Evolutionary conservation across 768 basidiomycete species (phyloP).

Genomic region (Mycena pura): DNA sequence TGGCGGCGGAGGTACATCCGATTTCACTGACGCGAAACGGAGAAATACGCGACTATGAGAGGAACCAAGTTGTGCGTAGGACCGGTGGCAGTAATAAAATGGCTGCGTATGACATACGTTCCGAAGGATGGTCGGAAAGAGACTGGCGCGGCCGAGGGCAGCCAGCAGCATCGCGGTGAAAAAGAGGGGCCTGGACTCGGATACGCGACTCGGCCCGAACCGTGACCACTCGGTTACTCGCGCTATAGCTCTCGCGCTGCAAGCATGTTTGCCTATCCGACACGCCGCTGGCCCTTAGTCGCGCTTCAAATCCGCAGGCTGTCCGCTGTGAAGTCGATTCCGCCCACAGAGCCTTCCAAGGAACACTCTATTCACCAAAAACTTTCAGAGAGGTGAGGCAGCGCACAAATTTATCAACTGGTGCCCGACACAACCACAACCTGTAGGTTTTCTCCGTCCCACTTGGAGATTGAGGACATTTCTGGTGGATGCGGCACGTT

Average conservation of each 20-base stretch:
- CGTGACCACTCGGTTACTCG: neutral
- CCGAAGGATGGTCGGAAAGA: neutral
- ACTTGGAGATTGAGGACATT: constrained; percentile 90
- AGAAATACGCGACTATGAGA: constrained; percentile 7
- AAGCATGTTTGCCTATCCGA: constrained; percentile 42
- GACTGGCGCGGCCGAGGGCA: constrained; percentile 11
- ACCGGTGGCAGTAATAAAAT: constrained; percentile 15
- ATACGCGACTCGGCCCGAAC: neutral
- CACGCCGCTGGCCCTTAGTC: constrained; percentile 42
- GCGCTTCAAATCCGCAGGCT: constrained; percentile 36
- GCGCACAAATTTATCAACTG: neutral
- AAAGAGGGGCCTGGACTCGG: neutral
- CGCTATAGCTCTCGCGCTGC: constrained; percentile 3
- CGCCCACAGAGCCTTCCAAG: constrained; percentile 51
- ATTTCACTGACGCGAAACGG: constrained; percentile 27
- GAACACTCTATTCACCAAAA: constrained; percentile 77
- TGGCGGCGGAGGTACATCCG: constrained; percentile 9
- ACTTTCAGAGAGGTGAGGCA: constrained; percentile 56
- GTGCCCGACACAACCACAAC: neutral
- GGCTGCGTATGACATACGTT: neutral
- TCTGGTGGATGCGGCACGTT: constrained; percentile 98
- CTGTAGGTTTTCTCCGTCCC: constrained; percentile 70
- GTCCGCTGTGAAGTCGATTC: constrained; percentile 29
- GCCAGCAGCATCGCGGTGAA: constrained; percentile 2
- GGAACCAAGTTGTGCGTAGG: neutral